phyloP scores from a whole-genome alignment of 2,329 filamentous ascomycete genomes.

The Diplodia intermedia region DNA sequence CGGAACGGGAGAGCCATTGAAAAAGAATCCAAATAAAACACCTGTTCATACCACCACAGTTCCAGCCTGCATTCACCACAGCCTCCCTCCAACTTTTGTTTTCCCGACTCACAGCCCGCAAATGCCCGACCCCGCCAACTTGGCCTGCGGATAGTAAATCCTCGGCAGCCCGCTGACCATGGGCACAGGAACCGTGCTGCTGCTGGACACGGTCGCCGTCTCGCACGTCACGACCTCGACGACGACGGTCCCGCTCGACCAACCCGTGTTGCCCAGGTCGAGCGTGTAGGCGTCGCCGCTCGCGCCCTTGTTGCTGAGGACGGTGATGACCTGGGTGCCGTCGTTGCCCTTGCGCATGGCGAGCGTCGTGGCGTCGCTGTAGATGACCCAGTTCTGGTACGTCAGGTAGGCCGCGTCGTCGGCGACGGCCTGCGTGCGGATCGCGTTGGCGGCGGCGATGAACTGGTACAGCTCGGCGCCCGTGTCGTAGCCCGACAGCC shows the following conservation, averaged over 20 bases:
- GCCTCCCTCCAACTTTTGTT: not conserved
- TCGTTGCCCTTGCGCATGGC: constrained; percentile 56
- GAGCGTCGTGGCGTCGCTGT: constrained; percentile 52
- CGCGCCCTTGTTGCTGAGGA: constrained; percentile 53
- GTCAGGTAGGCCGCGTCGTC: constrained; percentile 50
- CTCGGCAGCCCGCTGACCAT: constrained; percentile 47
- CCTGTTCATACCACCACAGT: not conserved
- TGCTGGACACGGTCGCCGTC: constrained; percentile 37
- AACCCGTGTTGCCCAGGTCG: constrained; percentile 43
- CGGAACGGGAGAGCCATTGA: not conserved
- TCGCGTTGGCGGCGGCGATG: constrained; percentile 49
- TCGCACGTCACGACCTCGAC: constrained; percentile 47
- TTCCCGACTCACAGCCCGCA: constrained; percentile 33
- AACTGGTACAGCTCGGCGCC: constrained; percentile 49
- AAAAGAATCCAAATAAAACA: not conserved
- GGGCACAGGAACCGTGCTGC: constrained; percentile 43
- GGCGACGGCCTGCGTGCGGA: constrained; percentile 53
- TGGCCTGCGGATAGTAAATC: constrained; percentile 45
- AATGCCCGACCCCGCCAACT: constrained; percentile 36
- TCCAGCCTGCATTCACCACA: too few relatives aligned
- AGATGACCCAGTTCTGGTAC: constrained; percentile 53
- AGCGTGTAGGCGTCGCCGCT: constrained; percentile 42
- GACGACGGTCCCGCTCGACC: constrained; percentile 38
- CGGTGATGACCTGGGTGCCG: constrained; percentile 51
- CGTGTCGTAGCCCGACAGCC: constrained; percentile 51